Evolutionary conservation across 371 early-diverging fungal genomes (phyloP), one percentile per base, ranked within the genome.

Genomic region (Rhizopus arrhizus): DNA sequence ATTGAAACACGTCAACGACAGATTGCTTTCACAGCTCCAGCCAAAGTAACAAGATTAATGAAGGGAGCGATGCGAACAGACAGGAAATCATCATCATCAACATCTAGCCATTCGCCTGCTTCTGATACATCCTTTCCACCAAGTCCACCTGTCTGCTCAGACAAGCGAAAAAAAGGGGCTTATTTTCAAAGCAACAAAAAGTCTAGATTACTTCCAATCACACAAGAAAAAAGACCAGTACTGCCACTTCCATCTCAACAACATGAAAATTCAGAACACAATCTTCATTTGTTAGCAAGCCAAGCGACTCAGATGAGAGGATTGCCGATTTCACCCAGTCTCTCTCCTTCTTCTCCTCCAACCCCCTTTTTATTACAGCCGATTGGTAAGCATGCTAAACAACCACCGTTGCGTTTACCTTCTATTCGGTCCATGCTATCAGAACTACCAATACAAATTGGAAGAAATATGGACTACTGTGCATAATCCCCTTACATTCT

Each of bases 281-380:
- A 78, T 47, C 41, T 78, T 3, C 64, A 73, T 51, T 55, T 78
- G 16, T 53, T 78, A 53, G 78, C 78, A 12, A 75, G 73, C 9
- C 75, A 78, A 53, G 78, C 75, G n/a, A 70, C 71, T 4, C 70
- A 73, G 45, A 52, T 70, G 51, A 66, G 64, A 54, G 70, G 56
- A 4, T 63, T 70, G 36, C 78, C 73, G 0, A 38, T 69, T 3
- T 64, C 65, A 12, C 68, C 75, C 16, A 56, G 60, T 22, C 42
- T 65, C 6, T 58, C 65, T 16, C 64, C 70, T 36, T 36, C 62
- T 15, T 54, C 59, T 10, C 55, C 66, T 49, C 35, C 65, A 54
- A 8, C 50, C 64, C 47, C 38, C 43, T 5, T 56, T 33, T 47
- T 57, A 35, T 34, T 36, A 11, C 33, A 51, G 15, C 33, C 52